phyloP scores from a whole-genome alignment of 225 moss, liverwort and hornwort genomes.

The Marchantia paleacea region DNA sequence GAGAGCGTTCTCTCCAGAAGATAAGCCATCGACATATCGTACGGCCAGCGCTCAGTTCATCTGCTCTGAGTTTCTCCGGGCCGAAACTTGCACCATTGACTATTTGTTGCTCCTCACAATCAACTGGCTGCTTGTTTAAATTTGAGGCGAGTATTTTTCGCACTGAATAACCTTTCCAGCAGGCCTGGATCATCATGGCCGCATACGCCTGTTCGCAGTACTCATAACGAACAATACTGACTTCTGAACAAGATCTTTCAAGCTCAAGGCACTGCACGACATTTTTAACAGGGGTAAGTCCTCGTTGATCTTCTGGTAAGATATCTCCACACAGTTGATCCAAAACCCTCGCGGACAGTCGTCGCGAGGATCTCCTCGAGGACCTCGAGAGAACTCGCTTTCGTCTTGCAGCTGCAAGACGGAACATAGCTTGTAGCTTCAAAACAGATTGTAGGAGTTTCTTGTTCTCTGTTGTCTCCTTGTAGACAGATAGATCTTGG shows the following conservation, averaged over 20 bases:
- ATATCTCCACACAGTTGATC: not conserved
- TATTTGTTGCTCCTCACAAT: not conserved
- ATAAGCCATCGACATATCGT: slow-evolving; percentile 15
- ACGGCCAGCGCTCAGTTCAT: slow-evolving; percentile 21
- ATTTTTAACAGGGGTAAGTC: not conserved
- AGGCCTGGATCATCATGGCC: slow-evolving; percentile 43
- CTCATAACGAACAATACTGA: not conserved
- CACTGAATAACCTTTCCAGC: slow-evolving; percentile 40
- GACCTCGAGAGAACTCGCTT: not conserved
- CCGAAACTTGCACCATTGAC: not conserved
- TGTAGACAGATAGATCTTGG: not conserved
- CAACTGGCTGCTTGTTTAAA: not conserved
- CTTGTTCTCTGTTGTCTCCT: not conserved
- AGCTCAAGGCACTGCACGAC: not conserved
- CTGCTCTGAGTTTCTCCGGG: not conserved
- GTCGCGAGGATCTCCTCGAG: not conserved
- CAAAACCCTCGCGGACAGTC: not conserved
- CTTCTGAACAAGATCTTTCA: too few relatives aligned
- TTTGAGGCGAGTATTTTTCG: slow-evolving; percentile 10
- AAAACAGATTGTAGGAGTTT: not conserved
- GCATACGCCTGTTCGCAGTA: slow-evolving; percentile 22
- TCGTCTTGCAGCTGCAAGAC: not conserved
- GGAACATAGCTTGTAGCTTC: slow-evolving; percentile 14
- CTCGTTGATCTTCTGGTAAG: not conserved
- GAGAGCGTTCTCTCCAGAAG: slow-evolving; percentile 25